Conservation (phyloP, 2,329 filamentous ascomycete species). For the Neocatenulostroma microsporum region DNA sequence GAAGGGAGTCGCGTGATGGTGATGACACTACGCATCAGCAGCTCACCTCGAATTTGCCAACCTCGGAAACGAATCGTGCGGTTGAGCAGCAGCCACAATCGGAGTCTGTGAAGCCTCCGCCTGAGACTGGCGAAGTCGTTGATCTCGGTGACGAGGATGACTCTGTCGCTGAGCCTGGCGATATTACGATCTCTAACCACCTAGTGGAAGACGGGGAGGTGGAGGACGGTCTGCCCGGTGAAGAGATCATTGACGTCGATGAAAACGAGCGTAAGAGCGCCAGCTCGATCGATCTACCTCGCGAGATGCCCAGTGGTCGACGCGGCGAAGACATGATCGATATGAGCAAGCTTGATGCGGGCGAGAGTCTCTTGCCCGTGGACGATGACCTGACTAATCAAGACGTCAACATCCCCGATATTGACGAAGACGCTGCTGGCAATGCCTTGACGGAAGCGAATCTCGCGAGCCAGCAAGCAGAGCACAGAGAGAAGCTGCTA, state of each 20-base stretch:
- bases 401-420: conserved; percentile 1
- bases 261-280: no score
- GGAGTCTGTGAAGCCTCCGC: conserved; percentile 8
- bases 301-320: no score
- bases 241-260: conserved; percentile 4
- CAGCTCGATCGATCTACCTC: conserved; percentile 1
- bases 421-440: conserved; percentile 4
- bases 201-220: conserved; percentile 10
- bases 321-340: neutral
- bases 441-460: conserved; percentile 22
- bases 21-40: neutral
- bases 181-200: conserved; percentile 8
- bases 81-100: conserved; percentile 16
- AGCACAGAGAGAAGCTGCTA: conserved; percentile 12
- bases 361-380: neutral
- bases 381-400: neutral
- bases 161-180: neutral
- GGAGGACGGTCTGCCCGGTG: conserved; percentile 6
- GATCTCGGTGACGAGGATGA: neutral
- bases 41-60: conserved; percentile 8
- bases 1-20: conserved; percentile 9
- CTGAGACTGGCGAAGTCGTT: neutral
- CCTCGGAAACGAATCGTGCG: conserved; percentile 18
- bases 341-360: neutral
- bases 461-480: conserved; percentile 25